Conservation (phyloP, 1,284 basidiomycete genomes). For the Ceratobasidium sp. region DNA sequence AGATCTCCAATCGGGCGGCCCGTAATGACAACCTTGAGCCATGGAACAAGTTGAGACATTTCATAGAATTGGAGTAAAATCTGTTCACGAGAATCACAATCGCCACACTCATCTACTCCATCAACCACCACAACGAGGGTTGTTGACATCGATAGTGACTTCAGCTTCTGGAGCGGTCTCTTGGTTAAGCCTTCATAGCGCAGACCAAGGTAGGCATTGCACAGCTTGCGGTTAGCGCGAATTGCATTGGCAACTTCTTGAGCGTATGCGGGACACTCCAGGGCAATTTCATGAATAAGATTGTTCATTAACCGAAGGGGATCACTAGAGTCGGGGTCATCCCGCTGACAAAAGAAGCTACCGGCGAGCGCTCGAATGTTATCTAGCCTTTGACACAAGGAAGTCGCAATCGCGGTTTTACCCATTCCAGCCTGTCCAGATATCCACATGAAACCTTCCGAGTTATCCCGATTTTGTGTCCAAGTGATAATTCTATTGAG, state of each 20-base stretch:
- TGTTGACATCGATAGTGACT: not conserved
- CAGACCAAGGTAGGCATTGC: not conserved
- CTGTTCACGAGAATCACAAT: not conserved
- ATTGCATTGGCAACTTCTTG: not conserved
- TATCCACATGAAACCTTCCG: conserved; percentile 1
- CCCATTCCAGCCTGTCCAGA: conserved; percentile 9
- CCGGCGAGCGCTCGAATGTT: not conserved
- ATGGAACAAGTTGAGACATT: not conserved
- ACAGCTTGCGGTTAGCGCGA: not conserved
- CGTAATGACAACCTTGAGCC: conserved; percentile 36
- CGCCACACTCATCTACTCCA: conserved; percentile 37
- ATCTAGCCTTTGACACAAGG: conserved; percentile 4
- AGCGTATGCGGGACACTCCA: not conserved
- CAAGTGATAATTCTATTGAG: too few relatives aligned
- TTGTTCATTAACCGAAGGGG: not conserved
- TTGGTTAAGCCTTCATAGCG: conserved; percentile 1
- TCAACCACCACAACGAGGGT: conserved; percentile 25
- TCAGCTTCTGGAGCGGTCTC: conserved; percentile 32
- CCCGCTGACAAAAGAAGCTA: conserved; percentile 20
- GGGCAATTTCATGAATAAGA: not conserved
- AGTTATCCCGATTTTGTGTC: not conserved
- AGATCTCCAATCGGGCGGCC: conserved; percentile 30
- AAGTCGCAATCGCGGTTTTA: conserved; percentile 18
- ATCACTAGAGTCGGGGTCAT: not conserved
- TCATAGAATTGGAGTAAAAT: not conserved